Evolutionary conservation across 768 basidiomycete genomes (phyloP), one percentile per base, ranked within the genome.

Genomic region (Clitopilus hobsonii): DNA sequence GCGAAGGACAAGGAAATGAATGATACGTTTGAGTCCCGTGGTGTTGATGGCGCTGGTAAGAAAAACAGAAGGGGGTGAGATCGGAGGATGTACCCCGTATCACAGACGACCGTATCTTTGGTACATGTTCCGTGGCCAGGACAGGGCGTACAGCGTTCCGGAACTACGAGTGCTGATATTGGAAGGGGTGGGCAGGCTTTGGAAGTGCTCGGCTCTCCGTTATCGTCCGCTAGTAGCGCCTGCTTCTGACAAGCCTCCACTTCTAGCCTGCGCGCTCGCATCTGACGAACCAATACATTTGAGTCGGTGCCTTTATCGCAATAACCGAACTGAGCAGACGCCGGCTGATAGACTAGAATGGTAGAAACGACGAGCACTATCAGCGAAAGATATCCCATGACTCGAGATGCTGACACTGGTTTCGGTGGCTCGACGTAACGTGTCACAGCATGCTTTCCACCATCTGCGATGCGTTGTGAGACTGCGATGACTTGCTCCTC

Each of bases 311-410:
- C 86, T 29, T 79, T 69, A 58, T 89, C 83, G 64, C 91, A 94
- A 68, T 83, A 94, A 4, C 92, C 91, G 60, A 94, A 84, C 10
- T 75, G 67, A 2, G 84, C 73, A 5, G 91, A 91, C 60, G 88
- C 83, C 11, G 60, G 56, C 70, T 91, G 91, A 74, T 83, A 89
- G 16, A 74, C 74, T 61, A 75, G 60, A 18, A 75, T 57, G 22
- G 69, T 58, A 57, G 69, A 58, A 16, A 69, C 63, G 22, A 78
- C 55, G 8, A 73, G 56, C 25, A 77, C 57, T 5, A 74, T 54
- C 56, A 74, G 55, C 52, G 70, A 61, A 45, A 87, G 20, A n/a
- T 83, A 24, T n/a, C 77, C 77, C 13, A 77, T 50, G 38, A 81
- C 54, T 56, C 71, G 60, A 24, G 69, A 63, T 52, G 55, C 52